A percentile compares a stretch with the other conserved stretches of the same genome.
Evolutionary conservation across 305 asterid species (phyloP).

Genomic region (Plantago coronopus): DNA sequence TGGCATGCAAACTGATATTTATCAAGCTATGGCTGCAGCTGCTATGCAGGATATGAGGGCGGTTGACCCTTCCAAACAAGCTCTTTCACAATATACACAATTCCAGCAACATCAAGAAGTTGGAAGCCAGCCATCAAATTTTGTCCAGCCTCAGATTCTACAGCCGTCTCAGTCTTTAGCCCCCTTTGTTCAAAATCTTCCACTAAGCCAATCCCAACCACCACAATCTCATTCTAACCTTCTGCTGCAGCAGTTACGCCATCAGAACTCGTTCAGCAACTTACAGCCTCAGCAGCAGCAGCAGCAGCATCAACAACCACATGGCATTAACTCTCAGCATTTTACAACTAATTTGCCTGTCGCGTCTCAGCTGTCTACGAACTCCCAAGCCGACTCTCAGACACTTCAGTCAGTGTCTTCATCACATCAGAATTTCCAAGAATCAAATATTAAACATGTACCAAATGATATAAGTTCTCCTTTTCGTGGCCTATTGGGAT

Average conservation of each 20-base stretch:
- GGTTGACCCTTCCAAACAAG: slow-evolving; percentile 54
- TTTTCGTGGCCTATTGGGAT: slow-evolving; percentile 42
- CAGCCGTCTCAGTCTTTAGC: slow-evolving; percentile 41
- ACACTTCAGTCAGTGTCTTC: slow-evolving; percentile 34
- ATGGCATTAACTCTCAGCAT: slow-evolving; percentile 41
- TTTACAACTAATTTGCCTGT: slow-evolving; percentile 26
- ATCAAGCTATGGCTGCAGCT: slow-evolving; percentile 73
- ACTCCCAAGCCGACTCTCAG: slow-evolving; percentile 39
- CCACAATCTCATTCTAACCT: slow-evolving; percentile 35
- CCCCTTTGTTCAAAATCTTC: slow-evolving; percentile 37
- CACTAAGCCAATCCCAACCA: slow-evolving; percentile 31
- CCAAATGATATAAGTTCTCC: slow-evolving; percentile 38
- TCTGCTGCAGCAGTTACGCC: slow-evolving; percentile 50
- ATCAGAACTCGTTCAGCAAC: slow-evolving; percentile 48
- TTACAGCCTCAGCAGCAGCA: slow-evolving; percentile 40
- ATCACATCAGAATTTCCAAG: slow-evolving; percentile 39
- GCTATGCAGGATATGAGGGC: slow-evolving; percentile 53
- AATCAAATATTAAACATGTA: slow-evolving; percentile 34
- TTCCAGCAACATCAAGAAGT: slow-evolving; percentile 45
- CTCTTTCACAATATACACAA: slow-evolving; percentile 40
- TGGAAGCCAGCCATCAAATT: slow-evolving; percentile 22
- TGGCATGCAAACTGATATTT: slow-evolving; percentile 55
- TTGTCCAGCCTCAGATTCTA: slow-evolving; percentile 38
- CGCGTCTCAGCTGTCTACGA: slow-evolving; percentile 32
- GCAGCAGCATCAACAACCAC: slow-evolving; percentile 24